Conservation (phyloP, 78 protist species). For the Guillardia theta region DNA sequence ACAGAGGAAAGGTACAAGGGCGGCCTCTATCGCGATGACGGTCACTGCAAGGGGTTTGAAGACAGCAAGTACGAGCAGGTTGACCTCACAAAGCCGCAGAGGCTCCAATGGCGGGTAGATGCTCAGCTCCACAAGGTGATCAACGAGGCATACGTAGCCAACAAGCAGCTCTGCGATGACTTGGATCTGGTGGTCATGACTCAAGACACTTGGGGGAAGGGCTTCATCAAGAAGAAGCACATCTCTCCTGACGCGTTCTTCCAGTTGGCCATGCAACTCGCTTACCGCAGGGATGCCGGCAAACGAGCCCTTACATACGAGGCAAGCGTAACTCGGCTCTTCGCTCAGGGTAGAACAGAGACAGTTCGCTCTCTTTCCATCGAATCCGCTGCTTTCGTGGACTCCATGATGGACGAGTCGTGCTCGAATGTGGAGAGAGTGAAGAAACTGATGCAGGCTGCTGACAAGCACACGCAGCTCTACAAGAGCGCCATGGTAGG, state of each 20-base stretch:
- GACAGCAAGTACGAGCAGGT: neutral
- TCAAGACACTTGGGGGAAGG: neutral
- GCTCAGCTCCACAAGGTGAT: no score
- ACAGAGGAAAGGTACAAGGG: neutral
- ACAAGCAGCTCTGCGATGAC: neutral
- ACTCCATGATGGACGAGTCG: neutral
- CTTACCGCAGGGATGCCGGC: neutral
- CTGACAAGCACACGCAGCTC: neutral
- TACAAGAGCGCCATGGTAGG: conserved; percentile 13
- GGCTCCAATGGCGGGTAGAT: neutral
- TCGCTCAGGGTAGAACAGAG: neutral
- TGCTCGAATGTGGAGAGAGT: neutral
- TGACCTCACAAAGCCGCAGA: neutral
- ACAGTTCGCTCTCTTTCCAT: neutral
- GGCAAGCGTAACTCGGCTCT: conserved; percentile 11
- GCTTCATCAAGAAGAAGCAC: neutral
- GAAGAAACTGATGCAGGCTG: neutral
- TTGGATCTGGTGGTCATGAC: neutral
- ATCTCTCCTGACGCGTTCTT: neutral
- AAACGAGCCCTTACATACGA: neutral
- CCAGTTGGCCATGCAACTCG: conserved; percentile 37
- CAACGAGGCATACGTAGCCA: neutral
- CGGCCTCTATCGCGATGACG: neutral
- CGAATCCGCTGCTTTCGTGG: neutral
- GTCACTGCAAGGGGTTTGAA: neutral